These are phyloP conservation scores for Moesziomyces aphidis DNA, from an alignment of 1,284 basidiomycete species.

Conservation along the genomic window DNA sequence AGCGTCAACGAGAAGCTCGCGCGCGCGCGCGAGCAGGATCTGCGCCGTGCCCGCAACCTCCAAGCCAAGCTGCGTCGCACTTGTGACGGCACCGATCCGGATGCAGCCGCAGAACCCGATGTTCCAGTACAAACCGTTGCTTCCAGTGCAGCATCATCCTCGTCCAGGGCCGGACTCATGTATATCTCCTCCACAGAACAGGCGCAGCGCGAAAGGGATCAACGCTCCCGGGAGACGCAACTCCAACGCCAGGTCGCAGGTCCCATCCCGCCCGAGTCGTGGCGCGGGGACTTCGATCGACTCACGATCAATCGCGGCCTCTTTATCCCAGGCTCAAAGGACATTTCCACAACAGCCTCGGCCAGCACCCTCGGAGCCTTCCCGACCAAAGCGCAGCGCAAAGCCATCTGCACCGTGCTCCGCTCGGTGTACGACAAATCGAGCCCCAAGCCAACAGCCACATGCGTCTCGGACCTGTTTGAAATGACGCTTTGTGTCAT, in stretches of 20 bases:
- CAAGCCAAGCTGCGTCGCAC: conserved; percentile 22
- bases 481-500: conserved; percentile 41
- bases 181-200: conserved; percentile 28
- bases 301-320: conserved; percentile 21
- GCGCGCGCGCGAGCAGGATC: conserved; percentile 31
- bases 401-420: conserved; percentile 15
- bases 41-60: conserved; percentile 32
- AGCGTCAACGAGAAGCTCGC: conserved; percentile 41
- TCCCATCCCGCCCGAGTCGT: conserved; percentile 45
- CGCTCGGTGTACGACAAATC: conserved; percentile 3
- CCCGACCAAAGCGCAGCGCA: background rate
- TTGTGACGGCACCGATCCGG: background rate
- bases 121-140: background rate
- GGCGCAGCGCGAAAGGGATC: conserved; percentile 26
- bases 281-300: conserved; percentile 43
- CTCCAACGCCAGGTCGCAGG: conserved; percentile 46
- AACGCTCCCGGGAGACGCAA: conserved; percentile 16
- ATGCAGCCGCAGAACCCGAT: background rate
- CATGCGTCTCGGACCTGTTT: conserved; percentile 4
- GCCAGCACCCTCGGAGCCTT: background rate
- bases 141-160: conserved; percentile 4
- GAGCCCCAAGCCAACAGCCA: background rate
- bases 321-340: background rate
- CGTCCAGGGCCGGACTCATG: conserved; percentile 33
- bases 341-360: background rate